A percentile compares a stretch with the other conserved stretches of the same genome.
These are phyloP conservation scores for Globisporangium cederbergense DNA, from an alignment of 352 stramenopile genomes.

Conservation along the genomic window DNA sequence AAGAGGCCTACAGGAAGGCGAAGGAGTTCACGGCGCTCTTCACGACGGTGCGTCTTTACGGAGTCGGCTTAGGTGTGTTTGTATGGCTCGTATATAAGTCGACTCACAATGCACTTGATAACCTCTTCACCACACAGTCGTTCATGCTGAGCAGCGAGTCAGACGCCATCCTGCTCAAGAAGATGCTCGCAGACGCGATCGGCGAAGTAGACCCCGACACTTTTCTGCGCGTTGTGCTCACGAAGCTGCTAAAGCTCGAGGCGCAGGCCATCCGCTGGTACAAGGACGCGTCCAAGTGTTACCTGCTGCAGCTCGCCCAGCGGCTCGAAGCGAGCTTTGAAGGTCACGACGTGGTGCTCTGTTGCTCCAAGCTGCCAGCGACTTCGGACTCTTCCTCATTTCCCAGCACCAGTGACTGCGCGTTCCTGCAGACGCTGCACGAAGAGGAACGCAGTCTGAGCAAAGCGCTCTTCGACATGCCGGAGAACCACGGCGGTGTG, in stretches of 20 bases:
- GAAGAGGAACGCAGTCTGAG: conserved; percentile 49
- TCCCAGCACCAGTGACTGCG: conserved; percentile 18
- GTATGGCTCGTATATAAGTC: background rate
- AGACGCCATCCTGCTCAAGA: conserved; percentile 33
- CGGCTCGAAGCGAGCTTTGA: conserved; percentile 43
- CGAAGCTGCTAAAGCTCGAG: conserved; percentile 66
- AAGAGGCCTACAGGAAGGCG: conserved; percentile 43
- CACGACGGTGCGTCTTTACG: conserved; percentile 36
- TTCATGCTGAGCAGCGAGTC: conserved; percentile 48
- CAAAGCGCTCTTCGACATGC: conserved; percentile 65
- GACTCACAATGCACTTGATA: background rate
- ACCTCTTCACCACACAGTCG: conserved; percentile 31
- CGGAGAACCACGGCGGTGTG: conserved; percentile 69
- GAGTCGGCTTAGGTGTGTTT: background rate
- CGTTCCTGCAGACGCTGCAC: conserved; percentile 43
- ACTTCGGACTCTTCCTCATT: conserved; percentile 10
- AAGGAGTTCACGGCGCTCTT: conserved; percentile 67
- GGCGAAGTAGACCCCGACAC: conserved; percentile 35
- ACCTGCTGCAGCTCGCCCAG: conserved; percentile 60
- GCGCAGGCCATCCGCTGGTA: conserved; percentile 72
- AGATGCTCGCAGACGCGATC: conserved; percentile 47
- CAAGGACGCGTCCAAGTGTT: conserved; percentile 53
- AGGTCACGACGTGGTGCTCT: conserved; percentile 40
- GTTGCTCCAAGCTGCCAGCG: conserved; percentile 32
- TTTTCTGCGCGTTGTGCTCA: conserved; percentile 49